Conservation (phyloP, 2,329 filamentous ascomycete species). For the Colletotrichum acutatum region DNA sequence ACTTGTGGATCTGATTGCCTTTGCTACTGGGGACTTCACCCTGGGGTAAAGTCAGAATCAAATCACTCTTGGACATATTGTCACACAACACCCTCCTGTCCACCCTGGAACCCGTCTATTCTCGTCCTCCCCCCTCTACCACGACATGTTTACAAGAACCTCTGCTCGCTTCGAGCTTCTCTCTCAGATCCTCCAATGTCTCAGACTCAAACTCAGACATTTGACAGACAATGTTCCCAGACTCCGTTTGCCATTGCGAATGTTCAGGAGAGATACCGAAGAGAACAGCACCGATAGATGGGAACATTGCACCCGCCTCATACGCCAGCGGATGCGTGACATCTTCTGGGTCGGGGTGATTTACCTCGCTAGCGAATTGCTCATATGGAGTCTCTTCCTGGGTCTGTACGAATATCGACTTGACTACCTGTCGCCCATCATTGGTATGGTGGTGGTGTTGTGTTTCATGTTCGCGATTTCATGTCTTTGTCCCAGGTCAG, state of each 20-base stretch:
- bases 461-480: slow-evolving; percentile 44
- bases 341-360: slow-evolving; percentile 49
- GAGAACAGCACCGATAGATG: neutral
- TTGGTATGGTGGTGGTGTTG: slow-evolving; percentile 58
- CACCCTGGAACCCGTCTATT: neutral
- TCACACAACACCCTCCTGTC: slow-evolving; percentile 1
- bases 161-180: slow-evolving; percentile 2
- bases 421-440: slow-evolving; percentile 59
- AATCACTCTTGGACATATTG: neutral
- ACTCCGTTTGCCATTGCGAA: slow-evolving; percentile 13
- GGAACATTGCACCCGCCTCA: neutral
- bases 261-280: slow-evolving; percentile 10
- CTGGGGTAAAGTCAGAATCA: neutral
- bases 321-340: slow-evolving; percentile 30
- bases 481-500: slow-evolving; percentile 33
- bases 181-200: slow-evolving; percentile 43
- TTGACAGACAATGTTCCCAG: slow-evolving; percentile 15
- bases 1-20: neutral
- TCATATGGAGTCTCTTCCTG: slow-evolving; percentile 56
- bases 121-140: neutral
- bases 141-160: slow-evolving; percentile 11
- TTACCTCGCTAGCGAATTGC: slow-evolving; percentile 54
- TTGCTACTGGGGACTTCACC: neutral
- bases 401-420: slow-evolving; percentile 45
- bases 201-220: slow-evolving; percentile 36